Percentiles rank a stretch among this genome's conserved stretches.
Evolutionary conservation across 139 green algal species (phyloP).

Genomic region (Ulvella scutata): DNA sequence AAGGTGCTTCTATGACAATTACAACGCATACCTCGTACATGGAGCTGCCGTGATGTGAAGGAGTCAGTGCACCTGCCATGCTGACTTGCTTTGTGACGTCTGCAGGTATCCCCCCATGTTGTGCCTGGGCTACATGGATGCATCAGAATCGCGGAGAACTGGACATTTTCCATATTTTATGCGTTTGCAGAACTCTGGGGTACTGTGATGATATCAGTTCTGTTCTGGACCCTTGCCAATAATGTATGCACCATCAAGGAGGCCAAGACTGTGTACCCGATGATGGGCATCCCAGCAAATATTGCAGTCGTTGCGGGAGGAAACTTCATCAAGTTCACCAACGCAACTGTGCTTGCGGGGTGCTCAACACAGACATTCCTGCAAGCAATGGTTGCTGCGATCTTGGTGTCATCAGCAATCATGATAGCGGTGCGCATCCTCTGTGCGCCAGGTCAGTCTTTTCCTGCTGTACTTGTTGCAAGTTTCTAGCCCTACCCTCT

Average conservation of each 20-base stretch:
- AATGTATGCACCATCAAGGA: conserved; percentile 37
- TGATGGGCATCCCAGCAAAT: conserved; percentile 69
- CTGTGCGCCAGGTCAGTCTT: no score
- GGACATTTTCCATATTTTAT: conserved; percentile 77
- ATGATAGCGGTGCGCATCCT: conserved; percentile 38
- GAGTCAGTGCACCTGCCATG: no score
- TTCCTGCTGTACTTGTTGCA: no score
- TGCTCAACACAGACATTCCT: conserved; percentile 21
- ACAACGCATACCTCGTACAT: no score
- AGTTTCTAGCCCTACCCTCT: no score
- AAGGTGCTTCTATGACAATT: conserved; percentile 1
- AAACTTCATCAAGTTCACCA: conserved; percentile 43
- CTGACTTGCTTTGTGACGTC: no score
- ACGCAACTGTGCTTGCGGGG: conserved; percentile 7
- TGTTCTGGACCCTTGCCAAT: conserved; percentile 63
- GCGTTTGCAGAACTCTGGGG: conserved; percentile 73
- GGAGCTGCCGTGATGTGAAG: no score
- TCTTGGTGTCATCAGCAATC: conserved; percentile 27
- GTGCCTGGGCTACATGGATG: conserved; percentile 47
- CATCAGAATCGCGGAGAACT: conserved; percentile 58
- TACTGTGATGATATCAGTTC: conserved; percentile 59
- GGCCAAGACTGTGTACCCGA: conserved; percentile 59
- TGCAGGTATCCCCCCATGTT: conserved; percentile 7
- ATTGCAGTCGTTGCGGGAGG: conserved; percentile 42
- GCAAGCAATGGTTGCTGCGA: conserved; percentile 31